A percentile compares a stretch with the other conserved stretches of the same genome.
Evolutionary conservation across 2,329 filamentous ascomycete species (phyloP).

Genomic region (Botrytis cinerea): DNA sequence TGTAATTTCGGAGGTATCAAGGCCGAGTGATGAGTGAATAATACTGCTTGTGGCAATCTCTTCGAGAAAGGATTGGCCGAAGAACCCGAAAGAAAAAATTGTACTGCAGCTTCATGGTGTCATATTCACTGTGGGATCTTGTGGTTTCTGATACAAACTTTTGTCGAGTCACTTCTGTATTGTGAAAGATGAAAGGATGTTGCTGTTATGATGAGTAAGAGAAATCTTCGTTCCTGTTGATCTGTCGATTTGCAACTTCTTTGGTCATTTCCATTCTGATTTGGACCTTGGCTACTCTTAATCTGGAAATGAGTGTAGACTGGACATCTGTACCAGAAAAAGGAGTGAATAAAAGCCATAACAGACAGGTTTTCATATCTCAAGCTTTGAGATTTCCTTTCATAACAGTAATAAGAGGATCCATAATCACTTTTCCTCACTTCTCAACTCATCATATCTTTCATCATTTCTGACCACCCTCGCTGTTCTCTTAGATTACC

Average conservation of each 20-base stretch:
- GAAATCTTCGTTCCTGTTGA: neutral
- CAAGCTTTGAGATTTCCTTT: too few relatives aligned
- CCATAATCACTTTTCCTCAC: neutral
- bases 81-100: neutral
- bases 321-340: neutral
- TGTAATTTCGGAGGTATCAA: neutral
- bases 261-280: too few relatives aligned
- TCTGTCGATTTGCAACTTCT: neutral
- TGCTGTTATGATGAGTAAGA: neutral
- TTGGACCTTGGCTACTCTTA: too few relatives aligned
- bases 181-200: neutral
- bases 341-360: neutral
- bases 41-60: neutral
- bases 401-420: too few relatives aligned
- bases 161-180: neutral
- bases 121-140: neutral
- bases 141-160: neutral
- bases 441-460: neutral
- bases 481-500: neutral
- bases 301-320: too few relatives aligned
- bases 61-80: neutral
- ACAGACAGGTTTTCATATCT: neutral
- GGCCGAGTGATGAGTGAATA: neutral
- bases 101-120: neutral
- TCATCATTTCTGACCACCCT: too few relatives aligned